Base-by-base conservation (phyloP, 768 basidiomycete species). In the Coprinellus aureogranulatus region DNA sequence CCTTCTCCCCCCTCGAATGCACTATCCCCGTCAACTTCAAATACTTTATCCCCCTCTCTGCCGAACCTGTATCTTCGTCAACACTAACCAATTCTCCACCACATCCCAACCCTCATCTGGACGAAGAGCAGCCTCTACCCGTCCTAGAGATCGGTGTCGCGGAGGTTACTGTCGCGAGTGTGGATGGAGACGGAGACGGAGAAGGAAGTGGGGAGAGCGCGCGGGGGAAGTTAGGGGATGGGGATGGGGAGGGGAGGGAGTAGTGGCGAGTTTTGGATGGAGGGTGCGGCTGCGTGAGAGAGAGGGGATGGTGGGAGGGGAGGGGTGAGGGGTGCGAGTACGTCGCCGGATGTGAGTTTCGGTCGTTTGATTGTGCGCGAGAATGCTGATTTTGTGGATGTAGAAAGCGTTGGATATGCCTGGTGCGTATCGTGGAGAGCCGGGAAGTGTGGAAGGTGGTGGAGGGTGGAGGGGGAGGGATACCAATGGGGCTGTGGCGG, bases 61-160 rank as follows among this genome's bases (percentile, higher is more conserved):
- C n/a, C n/a, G n/a, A n/a, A n/a, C n/a, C n/a, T n/a, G n/a, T n/a
- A n/a, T n/a, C n/a, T n/a, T n/a, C n/a, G n/a, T n/a, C n/a, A n/a
- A n/a, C n/a, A n/a, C n/a, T n/a, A n/a, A n/a, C n/a, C n/a, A n/a
- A n/a, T n/a, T n/a, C n/a, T n/a, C n/a, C n/a, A n/a, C n/a, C n/a
- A n/a, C n/a, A n/a, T n/a, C n/a, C n/a, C n/a, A n/a, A n/a, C n/a
- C n/a, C n/a, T n/a, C n/a, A n/a, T n/a, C n/a, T n/a, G n/a, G 65
- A 64, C 28, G 64, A 62, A 2, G 63, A 64, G 39, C 63, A 67
- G 46, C 60, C 61, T 12, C 59, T 70, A 8, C 68, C 68, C 16
- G 61, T 63, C 41, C 49, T 70, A 22, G 67, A 70, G 59, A 64
- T 70, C 56, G 68, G 68, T 3, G 63, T 70, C 10, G 67, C 64